These are phyloP conservation scores for Amaranthus hypochondriacus DNA, from an alignment of 148 eudicot genomes.

Conservation along the genomic window DNA sequence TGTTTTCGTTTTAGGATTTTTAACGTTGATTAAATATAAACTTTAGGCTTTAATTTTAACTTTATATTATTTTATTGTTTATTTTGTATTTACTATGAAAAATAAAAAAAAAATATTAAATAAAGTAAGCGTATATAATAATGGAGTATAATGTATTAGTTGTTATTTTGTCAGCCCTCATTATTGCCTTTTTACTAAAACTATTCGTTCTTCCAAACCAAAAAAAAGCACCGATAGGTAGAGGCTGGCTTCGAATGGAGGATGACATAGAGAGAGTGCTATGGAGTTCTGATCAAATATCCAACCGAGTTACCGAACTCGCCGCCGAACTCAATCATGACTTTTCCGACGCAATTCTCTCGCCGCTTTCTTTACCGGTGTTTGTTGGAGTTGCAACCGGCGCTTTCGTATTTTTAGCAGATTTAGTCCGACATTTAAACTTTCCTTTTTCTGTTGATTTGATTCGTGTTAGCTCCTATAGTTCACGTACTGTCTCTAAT, in stretches of 20 bases:
- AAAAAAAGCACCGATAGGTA: too few relatives aligned
- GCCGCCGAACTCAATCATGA: conserved; percentile 48
- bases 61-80: too few relatives aligned
- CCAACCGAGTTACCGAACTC: conserved; percentile 41
- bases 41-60: too few relatives aligned
- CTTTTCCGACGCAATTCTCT: conserved; percentile 5
- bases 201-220: too few relatives aligned
- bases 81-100: too few relatives aligned
- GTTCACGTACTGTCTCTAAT: conserved; percentile 49
- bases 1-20: too few relatives aligned
- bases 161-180: too few relatives aligned
- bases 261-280: conserved; percentile 46
- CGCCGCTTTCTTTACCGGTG: conserved; percentile 27
- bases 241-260: conserved; percentile 14
- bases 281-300: conserved; percentile 42
- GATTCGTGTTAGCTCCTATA: conserved; percentile 56
- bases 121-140: too few relatives aligned
- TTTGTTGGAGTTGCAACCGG: conserved; percentile 81
- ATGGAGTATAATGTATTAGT: too few relatives aligned
- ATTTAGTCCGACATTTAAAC: conserved; percentile 58
- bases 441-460: conserved; percentile 57
- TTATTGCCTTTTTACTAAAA: too few relatives aligned
- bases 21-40: too few relatives aligned
- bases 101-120: too few relatives aligned
- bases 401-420: conserved; percentile 61